Percentiles rank a stretch among this genome's conserved stretches.
phyloP scores from a whole-genome alignment of 2,329 filamentous ascomycete genomes.

The Tolypocladium guangdongense region DNA sequence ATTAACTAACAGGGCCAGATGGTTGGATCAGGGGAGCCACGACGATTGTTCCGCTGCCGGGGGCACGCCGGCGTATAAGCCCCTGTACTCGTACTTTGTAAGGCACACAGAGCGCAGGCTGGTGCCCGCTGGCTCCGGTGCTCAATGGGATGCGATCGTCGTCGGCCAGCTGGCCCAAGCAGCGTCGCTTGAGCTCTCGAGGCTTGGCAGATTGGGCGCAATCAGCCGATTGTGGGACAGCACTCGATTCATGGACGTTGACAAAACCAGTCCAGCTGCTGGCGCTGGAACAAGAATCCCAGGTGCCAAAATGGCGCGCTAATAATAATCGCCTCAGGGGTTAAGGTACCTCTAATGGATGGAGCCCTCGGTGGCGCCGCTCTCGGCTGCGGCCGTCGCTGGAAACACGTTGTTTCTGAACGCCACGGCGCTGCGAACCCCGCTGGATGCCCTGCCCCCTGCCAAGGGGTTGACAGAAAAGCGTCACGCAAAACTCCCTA shows the following conservation, averaged over 20 bases:
- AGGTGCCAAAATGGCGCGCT: too few relatives aligned
- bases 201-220: neutral
- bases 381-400: neutral
- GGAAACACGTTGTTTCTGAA: neutral
- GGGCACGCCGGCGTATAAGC: neutral
- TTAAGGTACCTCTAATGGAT: too few relatives aligned
- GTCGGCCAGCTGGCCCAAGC: neutral
- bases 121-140: neutral
- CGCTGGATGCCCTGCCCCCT: neutral
- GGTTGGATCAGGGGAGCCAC: neutral
- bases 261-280: too few relatives aligned
- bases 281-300: too few relatives aligned
- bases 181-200: neutral
- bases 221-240: too few relatives aligned
- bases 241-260: too few relatives aligned
- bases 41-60: neutral
- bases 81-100: too few relatives aligned
- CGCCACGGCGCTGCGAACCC: neutral
- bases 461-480: too few relatives aligned
- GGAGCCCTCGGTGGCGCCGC: neutral
- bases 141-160: neutral
- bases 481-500: too few relatives aligned
- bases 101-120: neutral
- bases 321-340: too few relatives aligned
- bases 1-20: neutral